Base-by-base conservation (phyloP, 148 eudicot species). In the Camellia sinensis region DNA sequence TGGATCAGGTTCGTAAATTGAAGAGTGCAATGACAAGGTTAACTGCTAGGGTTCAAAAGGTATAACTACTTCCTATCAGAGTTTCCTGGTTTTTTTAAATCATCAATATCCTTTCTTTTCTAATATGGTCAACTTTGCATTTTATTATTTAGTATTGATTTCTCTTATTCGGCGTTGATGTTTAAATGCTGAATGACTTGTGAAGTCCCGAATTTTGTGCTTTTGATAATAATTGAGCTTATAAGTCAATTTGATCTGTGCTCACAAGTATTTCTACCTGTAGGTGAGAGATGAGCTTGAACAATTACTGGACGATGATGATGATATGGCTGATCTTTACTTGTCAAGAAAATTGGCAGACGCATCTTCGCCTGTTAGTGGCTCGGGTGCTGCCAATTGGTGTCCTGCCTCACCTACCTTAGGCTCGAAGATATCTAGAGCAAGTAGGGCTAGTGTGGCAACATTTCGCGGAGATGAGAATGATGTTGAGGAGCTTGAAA, bases 241-340 rank as follows among this genome's bases (percentile, higher is more conserved):
- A 6, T 0, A 46, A 21, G 22, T n/a, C 69, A 1, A 7, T 76
- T 44, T 15, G 17, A 41, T 78, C 37, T 75, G 10, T 44, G 67
- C 65, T 75, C 43, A 81, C 37, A 66, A 48, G 62, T 29, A 29
- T 1, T 29, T 29, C 37, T 29, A 29, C 37, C 37, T 83, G 78
- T 83, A 91, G 95, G 95, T 92, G 72, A 88, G 95, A 71, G 95
- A 92, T 83, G 95, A 92, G 82, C 93, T 92, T 78, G 93, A 92
- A 76, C 95, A 90, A 80, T 89, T 92, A 61, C 83, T 92, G 74
- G 95, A 92, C 72, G 95, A 92, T 77, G 93, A 92, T 54, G 95
- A 87, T 73, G 95, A 92, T 76, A 92, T 92, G 95, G 93, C 91
- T 8, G 95, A 92, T 77, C 92, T 92, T 41, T 92, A 92, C 87